Base-by-base conservation (phyloP, 106 monocot genomes). In the Platanthera guangdongensis region DNA sequence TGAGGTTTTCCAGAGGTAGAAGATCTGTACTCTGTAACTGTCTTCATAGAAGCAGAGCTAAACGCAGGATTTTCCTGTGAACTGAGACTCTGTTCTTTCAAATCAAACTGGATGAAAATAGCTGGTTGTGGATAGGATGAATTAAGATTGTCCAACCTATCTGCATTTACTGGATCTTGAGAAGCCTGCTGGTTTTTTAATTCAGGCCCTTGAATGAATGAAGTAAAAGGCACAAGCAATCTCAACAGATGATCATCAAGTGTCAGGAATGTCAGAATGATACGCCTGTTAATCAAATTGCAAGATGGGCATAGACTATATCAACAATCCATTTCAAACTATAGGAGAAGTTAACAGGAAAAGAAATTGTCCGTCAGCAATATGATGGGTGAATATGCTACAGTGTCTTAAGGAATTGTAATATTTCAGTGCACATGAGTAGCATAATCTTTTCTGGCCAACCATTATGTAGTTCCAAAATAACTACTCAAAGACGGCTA, bases 1-100 rank as follows among this genome's bases (percentile, higher is more conserved):
- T 48, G 54, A 76, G 78, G 77, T 71, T 78, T 57, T 50, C 77
- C 63, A 18, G 62, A 25, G 9, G 22, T 6, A 21, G 62, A 72
- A 65, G 78, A 71, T 52, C 60, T 76, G 18, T 67, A 73, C 52
- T 10, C 21, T 54, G 64, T 63, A 67, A 76, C 47, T 47, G 74
- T 70, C 18, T 80, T 71, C 46, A 72, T 47, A 77, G 64, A 78
- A 76, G 75, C 81, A 62, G 47, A 21, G 22, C 14, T 72, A 50
- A 72, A 21, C 0, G 21, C 19, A 25, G 63, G 45, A 62, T 47
- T 19, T 69, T 84, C 71, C 74, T 52, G 55, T 30, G 71, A 39
- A 74, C 14, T 60, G 47, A 52, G 79, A 16, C 51, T 83, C 65
- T 77, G 75, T 49, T 85, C 86, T 78, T 84, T 74, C 28, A 75